Percentiles rank a stretch among this genome's conserved stretches.
phyloP scores from a whole-genome alignment of 441 rosid genomes.

The Melastoma candidum region DNA sequence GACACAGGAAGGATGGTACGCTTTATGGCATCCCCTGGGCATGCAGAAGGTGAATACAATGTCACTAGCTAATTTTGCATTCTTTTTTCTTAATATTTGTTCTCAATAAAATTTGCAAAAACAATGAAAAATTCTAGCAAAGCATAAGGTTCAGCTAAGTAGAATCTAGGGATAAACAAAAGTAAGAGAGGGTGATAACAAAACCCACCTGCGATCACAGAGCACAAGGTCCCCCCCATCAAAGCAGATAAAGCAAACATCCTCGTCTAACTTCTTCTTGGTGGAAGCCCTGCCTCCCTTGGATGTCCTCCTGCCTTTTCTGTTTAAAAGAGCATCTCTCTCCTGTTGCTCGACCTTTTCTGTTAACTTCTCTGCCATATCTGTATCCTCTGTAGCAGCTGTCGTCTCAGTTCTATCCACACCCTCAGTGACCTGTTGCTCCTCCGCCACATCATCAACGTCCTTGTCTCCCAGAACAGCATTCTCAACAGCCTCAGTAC shows the following conservation, averaged over 20 bases:
- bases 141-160: slow-evolving; percentile 2
- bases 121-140: not conserved
- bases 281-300: slow-evolving; percentile 32
- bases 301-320: slow-evolving; percentile 49
- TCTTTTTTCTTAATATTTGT: slow-evolving; percentile 7
- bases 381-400: slow-evolving; percentile 16
- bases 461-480: not conserved
- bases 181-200: not conserved
- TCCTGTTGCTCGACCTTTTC: slow-evolving; percentile 38
- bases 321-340: slow-evolving; percentile 47
- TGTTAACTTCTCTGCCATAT: slow-evolving; percentile 14
- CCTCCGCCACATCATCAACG: slow-evolving; percentile 1
- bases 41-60: slow-evolving; percentile 4
- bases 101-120: slow-evolving; percentile 8
- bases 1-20: slow-evolving; percentile 84
- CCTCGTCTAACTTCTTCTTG: slow-evolving; percentile 79
- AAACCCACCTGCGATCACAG: slow-evolving; percentile 83
- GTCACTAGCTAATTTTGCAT: slow-evolving; percentile 5
- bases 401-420: slow-evolving; percentile 21
- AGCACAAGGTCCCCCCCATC: slow-evolving; percentile 94
- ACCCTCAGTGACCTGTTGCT: slow-evolving; percentile 22
- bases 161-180: slow-evolving; percentile 4
- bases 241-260: slow-evolving; percentile 93
- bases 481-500: slow-evolving; percentile 1
- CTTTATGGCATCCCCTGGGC: slow-evolving; percentile 93